These are phyloP conservation scores for Hippophae tibetana DNA, from an alignment of 306 rosid species.

Conservation along the genomic window DNA sequence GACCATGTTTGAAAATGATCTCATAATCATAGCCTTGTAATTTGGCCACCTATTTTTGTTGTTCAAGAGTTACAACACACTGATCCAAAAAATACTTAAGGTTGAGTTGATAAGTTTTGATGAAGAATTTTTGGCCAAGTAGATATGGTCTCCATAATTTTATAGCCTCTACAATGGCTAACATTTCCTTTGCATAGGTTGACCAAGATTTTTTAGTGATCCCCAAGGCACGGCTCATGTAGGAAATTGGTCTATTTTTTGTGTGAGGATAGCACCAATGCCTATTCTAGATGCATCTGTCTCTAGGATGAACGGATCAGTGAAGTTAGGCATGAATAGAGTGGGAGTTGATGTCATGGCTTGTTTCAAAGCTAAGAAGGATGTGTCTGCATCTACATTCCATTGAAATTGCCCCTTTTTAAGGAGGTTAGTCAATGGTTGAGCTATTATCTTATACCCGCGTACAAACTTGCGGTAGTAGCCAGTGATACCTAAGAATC, in stretches of 20 bases:
- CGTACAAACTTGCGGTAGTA: too few relatives aligned
- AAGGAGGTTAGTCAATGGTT: too few relatives aligned
- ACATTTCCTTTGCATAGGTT: too few relatives aligned
- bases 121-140: neutral
- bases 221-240: too few relatives aligned
- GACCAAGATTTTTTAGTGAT: too few relatives aligned
- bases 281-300: too few relatives aligned
- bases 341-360: neutral
- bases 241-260: too few relatives aligned
- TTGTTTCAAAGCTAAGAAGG: neutral
- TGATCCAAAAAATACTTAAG: neutral
- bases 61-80: neutral
- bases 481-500: too few relatives aligned
- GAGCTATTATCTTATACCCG: too few relatives aligned
- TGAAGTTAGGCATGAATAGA: neutral
- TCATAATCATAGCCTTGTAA: neutral
- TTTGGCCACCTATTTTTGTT: neutral
- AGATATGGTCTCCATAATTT: neutral
- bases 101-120: neutral
- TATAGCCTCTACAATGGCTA: too few relatives aligned
- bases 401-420: neutral
- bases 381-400: neutral
- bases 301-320: neutral
- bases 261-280: too few relatives aligned
- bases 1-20: too few relatives aligned